Evolutionary conservation across 768 basidiomycete genomes (phyloP), one percentile per base, ranked within the genome.

Genomic region (Pleurotus giganteus): DNA sequence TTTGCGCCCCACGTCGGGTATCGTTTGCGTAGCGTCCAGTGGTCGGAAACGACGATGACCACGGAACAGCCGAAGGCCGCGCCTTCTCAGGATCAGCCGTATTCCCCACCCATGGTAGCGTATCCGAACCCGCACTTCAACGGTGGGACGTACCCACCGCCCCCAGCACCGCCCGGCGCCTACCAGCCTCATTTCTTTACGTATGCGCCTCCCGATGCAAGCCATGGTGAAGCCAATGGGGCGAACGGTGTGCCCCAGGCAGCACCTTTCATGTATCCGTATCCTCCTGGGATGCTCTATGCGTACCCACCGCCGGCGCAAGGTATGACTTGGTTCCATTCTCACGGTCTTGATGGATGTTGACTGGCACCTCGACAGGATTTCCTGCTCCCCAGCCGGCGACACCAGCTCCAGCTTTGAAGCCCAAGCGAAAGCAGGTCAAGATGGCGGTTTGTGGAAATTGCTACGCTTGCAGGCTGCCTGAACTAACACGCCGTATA

Each of bases 361-460:
- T n/a, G n/a, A n/a, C n/a, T n/a, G n/a, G n/a, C 21, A 47, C 39
- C 39, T 36, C 42, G 43, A 26, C 46, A 49, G 23, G 53, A n/a
- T 21, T 32, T 27, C 55, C 47, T 27, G 52, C 32, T 39, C 19
- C 54, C 37, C 27, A 51, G 41, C 19, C 57, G 28, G 46, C 51
- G 36, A 17, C 47, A 28, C 39, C 59, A 29, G 7, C 53, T 60
- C 47, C 56, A 15, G 46, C 52, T 49, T 37, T 58, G 69, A 27
- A 84, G 57, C 82, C 87, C 2, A 93, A 93, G 70, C 88, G 91
- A 58, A 84, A 84, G 62, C 91, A 93, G 66, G 91, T 93, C 63
- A 93, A 93, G 77, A 91, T 91, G 75, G 91, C 91, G 34, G 80
- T 82, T n/a, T n/a, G n/a, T n/a, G n/a, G n/a, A n/a, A 62, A 60